phyloP scores from a whole-genome alignment of 352 stramenopile species.

The Pythium periplocum region DNA sequence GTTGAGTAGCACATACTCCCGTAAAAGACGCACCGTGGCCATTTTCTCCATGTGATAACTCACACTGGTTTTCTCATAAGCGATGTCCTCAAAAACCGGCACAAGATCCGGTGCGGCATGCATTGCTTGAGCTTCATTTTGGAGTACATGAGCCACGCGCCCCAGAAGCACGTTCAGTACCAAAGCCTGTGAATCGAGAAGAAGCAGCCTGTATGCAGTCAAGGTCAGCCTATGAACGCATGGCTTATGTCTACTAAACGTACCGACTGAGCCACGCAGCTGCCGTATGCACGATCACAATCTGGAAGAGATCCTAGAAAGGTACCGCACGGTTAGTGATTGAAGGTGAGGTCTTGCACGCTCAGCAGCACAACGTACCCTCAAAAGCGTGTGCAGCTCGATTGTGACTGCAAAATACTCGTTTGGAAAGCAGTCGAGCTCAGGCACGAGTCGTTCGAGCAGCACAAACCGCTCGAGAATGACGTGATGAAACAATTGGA shows the following conservation, averaged over 20 bases:
- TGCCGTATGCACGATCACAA: constrained; percentile 21
- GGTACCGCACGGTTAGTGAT: background rate
- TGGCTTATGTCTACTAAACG: background rate
- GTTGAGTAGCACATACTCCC: constrained; percentile 15
- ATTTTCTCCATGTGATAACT: too few species aligned
- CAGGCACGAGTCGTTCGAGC: constrained; percentile 32
- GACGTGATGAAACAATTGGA: constrained; percentile 17
- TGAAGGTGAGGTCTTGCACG: too few species aligned
- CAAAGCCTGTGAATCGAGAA: constrained; percentile 18
- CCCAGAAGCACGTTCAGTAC: constrained; percentile 13
- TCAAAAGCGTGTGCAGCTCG: constrained; percentile 14
- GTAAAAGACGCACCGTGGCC: constrained; percentile 1
- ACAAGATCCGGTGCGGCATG: constrained; percentile 15
- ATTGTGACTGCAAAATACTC: constrained; percentile 20
- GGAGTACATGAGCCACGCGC: constrained; percentile 11
- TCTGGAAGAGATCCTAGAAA: constrained; percentile 24
- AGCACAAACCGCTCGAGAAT: constrained; percentile 20
- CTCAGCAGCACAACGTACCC: constrained; percentile 9
- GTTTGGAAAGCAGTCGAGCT: constrained; percentile 39
- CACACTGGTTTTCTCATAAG: too few species aligned
- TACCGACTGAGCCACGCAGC: constrained; percentile 31
- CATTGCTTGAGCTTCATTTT: constrained; percentile 12
- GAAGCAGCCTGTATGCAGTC: constrained; percentile 9
- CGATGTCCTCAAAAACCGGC: constrained; percentile 4
- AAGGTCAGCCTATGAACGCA: background rate